phyloP scores from a whole-genome alignment of 225 moss, liverwort and hornwort species.

The Bryum argenteum region DNA sequence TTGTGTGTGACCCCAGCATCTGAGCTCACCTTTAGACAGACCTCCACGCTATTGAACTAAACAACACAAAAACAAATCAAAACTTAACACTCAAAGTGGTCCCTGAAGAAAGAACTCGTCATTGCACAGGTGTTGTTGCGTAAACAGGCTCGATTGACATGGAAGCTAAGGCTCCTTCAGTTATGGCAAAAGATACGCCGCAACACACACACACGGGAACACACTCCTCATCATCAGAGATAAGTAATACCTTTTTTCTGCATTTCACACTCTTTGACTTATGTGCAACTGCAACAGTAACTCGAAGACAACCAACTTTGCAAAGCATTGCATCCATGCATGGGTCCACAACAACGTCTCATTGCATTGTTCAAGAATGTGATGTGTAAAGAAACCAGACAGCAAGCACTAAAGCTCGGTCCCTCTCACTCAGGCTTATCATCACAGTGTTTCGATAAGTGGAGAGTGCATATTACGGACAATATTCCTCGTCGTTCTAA shows the following conservation, averaged over 20 bases:
- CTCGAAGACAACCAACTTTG: not conserved
- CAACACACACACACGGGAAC: not conserved
- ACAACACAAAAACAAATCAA: too few relatives aligned
- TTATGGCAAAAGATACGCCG: conserved; percentile 24
- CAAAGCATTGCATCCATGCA: not conserved
- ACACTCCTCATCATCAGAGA: too few relatives aligned
- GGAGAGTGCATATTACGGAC: not conserved
- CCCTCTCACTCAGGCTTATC: conserved; percentile 9
- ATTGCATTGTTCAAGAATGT: too few relatives aligned
- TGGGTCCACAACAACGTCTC: too few relatives aligned
- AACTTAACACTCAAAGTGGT: too few relatives aligned
- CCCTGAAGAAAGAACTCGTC: too few relatives aligned
- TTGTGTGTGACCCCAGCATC: too few relatives aligned
- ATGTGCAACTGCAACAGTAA: conserved; percentile 4
- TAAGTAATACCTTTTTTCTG: too few relatives aligned
- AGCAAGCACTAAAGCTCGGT: not conserved
- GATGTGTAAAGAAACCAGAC: not conserved
- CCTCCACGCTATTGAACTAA: too few relatives aligned
- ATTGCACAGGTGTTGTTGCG: not conserved
- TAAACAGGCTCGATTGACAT: not conserved
- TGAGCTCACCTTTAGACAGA: too few relatives aligned
- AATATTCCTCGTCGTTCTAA: not conserved
- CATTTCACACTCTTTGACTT: conserved; percentile 8
- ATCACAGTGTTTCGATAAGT: conserved; percentile 2
- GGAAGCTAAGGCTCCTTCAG: too few relatives aligned